phyloP scores from a whole-genome alignment of 805 yeast species.

The Candida khao-thaluensis region DNA sequence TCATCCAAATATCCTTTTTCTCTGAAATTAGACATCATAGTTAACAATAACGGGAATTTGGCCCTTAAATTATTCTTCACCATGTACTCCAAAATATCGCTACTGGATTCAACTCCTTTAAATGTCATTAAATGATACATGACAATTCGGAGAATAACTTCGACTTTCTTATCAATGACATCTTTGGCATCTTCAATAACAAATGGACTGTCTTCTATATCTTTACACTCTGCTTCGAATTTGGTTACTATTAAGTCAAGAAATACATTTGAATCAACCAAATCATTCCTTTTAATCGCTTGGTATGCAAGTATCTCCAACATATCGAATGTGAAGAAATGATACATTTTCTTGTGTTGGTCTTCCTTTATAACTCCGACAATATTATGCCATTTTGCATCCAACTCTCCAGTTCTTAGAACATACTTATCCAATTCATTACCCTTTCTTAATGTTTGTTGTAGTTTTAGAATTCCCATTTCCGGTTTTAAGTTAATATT shows the following conservation, averaged over 20 bases:
- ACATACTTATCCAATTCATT: slow-evolving; percentile 31
- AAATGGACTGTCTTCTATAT: slow-evolving; percentile 10
- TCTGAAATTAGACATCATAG: slow-evolving; percentile 31
- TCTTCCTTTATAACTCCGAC: slow-evolving; percentile 15
- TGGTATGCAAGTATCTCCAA: slow-evolving; percentile 22
- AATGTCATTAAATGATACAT: slow-evolving; percentile 35
- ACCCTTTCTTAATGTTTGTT: slow-evolving; percentile 26
- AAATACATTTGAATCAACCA: slow-evolving; percentile 33
- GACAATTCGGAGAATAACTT: slow-evolving; percentile 27
- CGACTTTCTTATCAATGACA: slow-evolving; percentile 21
- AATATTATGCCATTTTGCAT: slow-evolving; percentile 39
- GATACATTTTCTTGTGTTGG: slow-evolving; percentile 28
- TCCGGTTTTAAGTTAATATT: slow-evolving; percentile 32
- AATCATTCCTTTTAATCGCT: slow-evolving; percentile 25
- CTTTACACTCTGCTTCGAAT: slow-evolving; percentile 28
- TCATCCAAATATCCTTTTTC: slow-evolving; percentile 30
- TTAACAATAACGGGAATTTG: slow-evolving; percentile 23
- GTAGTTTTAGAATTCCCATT: slow-evolving; percentile 17
- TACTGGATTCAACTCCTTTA: slow-evolving; percentile 34
- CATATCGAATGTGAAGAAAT: slow-evolving; percentile 30
- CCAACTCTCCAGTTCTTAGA: slow-evolving; percentile 35
- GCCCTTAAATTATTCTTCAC: slow-evolving; percentile 25
- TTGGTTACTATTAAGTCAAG: slow-evolving; percentile 36
- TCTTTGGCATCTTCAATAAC: slow-evolving; percentile 16
- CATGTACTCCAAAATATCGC: slow-evolving; percentile 34